Evolutionary conservation across 805 yeast species (phyloP).

Genomic region (Zygotorulaspora chibaensis): DNA sequence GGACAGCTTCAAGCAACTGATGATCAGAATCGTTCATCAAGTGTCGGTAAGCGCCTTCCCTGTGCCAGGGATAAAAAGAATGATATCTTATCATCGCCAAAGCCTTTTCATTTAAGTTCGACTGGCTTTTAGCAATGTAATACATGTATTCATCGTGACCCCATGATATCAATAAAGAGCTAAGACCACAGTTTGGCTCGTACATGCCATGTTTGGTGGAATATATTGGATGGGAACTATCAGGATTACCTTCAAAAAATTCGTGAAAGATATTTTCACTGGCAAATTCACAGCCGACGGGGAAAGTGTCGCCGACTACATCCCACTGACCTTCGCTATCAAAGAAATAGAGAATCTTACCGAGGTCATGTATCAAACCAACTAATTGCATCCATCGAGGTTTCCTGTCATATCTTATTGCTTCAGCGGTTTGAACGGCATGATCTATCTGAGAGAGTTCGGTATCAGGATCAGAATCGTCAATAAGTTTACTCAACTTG

Average conservation of each 20-base stretch:
- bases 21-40: constrained; percentile 61
- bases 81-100: constrained; percentile 73
- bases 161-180: constrained; percentile 69
- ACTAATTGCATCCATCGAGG: constrained; percentile 77
- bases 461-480: constrained; percentile 73
- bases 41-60: constrained; percentile 60
- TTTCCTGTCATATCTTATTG: constrained; percentile 59
- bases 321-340: constrained; percentile 78
- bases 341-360: constrained; percentile 62
- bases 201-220: constrained; percentile 64
- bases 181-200: constrained; percentile 59
- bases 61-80: constrained; percentile 74
- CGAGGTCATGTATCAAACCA: constrained; percentile 68
- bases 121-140: constrained; percentile 61
- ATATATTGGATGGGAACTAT: constrained; percentile 57
- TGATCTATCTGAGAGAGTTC: constrained; percentile 72
- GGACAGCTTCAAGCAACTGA: constrained; percentile 57
- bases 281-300: constrained; percentile 66
- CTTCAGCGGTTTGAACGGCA: constrained; percentile 72
- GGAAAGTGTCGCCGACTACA: constrained; percentile 75
- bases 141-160: constrained; percentile 80
- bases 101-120: constrained; percentile 60
- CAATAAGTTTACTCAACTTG: constrained; percentile 56
- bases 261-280: constrained; percentile 57
- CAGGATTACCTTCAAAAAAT: constrained; percentile 57